phyloP scores from a whole-genome alignment of 2,329 filamentous ascomycete genomes.

The Graphiopsis chlorocephala region DNA sequence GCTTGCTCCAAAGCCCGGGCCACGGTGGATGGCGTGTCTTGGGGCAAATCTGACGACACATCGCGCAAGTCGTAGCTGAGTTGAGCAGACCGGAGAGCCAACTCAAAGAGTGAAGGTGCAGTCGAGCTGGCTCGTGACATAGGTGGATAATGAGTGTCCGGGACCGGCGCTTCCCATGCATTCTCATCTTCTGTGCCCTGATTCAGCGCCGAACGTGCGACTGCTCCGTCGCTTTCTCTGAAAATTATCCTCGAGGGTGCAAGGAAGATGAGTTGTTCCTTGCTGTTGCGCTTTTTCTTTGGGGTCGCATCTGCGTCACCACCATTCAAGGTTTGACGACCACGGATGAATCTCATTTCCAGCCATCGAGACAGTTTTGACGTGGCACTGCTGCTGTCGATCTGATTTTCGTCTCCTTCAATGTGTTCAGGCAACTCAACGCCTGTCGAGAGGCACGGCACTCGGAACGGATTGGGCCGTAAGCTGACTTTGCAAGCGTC shows the following conservation, averaged over 20 bases:
- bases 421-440: background rate
- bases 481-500: slow-evolving; percentile 54
- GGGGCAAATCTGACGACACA: slow-evolving; percentile 24
- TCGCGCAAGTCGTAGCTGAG: slow-evolving; percentile 26
- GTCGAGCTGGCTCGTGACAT: slow-evolving; percentile 15
- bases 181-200: slow-evolving; percentile 4
- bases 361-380: background rate
- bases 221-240: slow-evolving; percentile 4
- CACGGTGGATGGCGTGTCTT: slow-evolving; percentile 21
- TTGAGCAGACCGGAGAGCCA: slow-evolving; percentile 30
- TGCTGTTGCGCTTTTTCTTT: slow-evolving; percentile 35
- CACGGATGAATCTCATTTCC: background rate
- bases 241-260: slow-evolving; percentile 8
- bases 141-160: slow-evolving; percentile 1
- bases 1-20: slow-evolving; percentile 24
- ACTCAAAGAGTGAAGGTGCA: slow-evolving; percentile 37
- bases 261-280: slow-evolving; percentile 30
- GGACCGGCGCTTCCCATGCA: slow-evolving; percentile 17
- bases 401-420: background rate
- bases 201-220: background rate
- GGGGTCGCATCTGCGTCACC: slow-evolving; percentile 6
- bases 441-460: background rate
- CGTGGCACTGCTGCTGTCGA: background rate
- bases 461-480: slow-evolving; percentile 62
- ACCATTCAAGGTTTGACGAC: background rate